Percentiles rank a stretch among this genome's conserved stretches.
Evolutionary conservation across 1,284 basidiomycete genomes (phyloP).

Genomic region (Ceratobasidium sp.): DNA sequence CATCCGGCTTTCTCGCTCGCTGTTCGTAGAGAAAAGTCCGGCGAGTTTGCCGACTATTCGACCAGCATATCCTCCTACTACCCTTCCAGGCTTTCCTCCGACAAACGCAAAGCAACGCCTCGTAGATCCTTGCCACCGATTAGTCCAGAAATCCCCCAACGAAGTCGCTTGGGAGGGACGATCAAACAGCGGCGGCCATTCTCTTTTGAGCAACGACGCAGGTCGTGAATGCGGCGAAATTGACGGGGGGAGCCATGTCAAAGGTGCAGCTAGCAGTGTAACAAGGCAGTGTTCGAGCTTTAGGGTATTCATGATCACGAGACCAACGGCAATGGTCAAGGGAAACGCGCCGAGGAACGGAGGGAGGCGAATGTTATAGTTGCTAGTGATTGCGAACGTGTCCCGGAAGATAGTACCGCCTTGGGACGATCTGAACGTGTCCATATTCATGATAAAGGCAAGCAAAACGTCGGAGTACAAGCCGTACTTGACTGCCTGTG

Average conservation of each 20-base stretch:
- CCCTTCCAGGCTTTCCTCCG: slow-evolving; percentile 13
- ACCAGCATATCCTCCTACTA: not conserved
- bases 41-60: not conserved
- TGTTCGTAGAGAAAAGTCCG: not conserved
- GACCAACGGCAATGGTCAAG: not conserved
- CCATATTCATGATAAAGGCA: slow-evolving; percentile 4
- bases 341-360: slow-evolving; percentile 2
- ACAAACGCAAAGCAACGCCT: slow-evolving; percentile 26
- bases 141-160: slow-evolving; percentile 48
- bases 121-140: slow-evolving; percentile 47
- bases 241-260: slow-evolving; percentile 2
- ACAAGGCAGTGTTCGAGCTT: not conserved
- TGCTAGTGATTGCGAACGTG: slow-evolving; percentile 12
- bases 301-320: slow-evolving; percentile 11
- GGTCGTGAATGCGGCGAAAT: slow-evolving; percentile 13
- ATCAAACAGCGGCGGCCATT: slow-evolving; percentile 44
- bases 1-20: not conserved
- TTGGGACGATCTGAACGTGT: not conserved
- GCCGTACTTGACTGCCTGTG: not conserved
- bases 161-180: slow-evolving; percentile 43
- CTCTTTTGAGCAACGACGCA: slow-evolving; percentile 43
- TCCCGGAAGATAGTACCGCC: slow-evolving; percentile 24
- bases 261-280: slow-evolving; percentile 12
- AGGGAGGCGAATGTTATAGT: not conserved
- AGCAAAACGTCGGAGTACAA: slow-evolving; percentile 8